A percentile compares a stretch with the other conserved stretches of the same genome.
These are phyloP conservation scores for Annulohypoxylon maeteangense DNA, from an alignment of 495 filamentous ascomycete genomes.

Conservation along the genomic window DNA sequence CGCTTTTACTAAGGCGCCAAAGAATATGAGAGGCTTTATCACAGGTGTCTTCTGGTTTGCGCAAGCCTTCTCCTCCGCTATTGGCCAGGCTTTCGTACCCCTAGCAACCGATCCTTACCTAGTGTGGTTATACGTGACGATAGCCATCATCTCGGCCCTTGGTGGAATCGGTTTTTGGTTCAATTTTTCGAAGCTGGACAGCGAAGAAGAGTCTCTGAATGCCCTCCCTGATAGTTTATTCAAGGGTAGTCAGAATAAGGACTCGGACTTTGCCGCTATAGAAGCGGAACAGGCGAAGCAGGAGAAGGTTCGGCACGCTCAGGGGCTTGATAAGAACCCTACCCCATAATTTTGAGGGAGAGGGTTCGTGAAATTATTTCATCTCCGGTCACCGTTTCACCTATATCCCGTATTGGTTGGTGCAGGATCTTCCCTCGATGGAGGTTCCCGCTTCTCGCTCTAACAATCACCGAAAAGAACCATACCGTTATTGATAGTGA, in stretches of 20 bases:
- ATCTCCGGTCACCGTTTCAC: not conserved
- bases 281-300: constrained; percentile 42
- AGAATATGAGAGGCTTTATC: constrained; percentile 79
- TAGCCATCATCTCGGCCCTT: constrained; percentile 70
- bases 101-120: constrained; percentile 74
- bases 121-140: constrained; percentile 69
- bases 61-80: constrained; percentile 73
- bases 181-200: constrained; percentile 67
- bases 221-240: constrained; percentile 59
- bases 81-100: constrained; percentile 74
- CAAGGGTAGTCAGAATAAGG: constrained; percentile 43
- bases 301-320: constrained; percentile 44
- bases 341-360: not conserved
- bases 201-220: constrained; percentile 73
- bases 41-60: constrained; percentile 75
- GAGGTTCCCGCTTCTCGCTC: not conserved
- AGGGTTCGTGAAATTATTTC: not conserved
- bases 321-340: constrained; percentile 41
- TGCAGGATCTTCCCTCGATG: not conserved
- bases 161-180: constrained; percentile 72
- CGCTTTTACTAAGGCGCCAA: constrained; percentile 82
- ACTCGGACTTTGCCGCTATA: constrained; percentile 38
- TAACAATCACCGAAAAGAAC: not conserved
- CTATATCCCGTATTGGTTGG: not conserved
- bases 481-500: not conserved